These are phyloP conservation scores for Schizothecium vesticola DNA, from an alignment of 495 filamentous ascomycete genomes.

Conservation along the genomic window DNA sequence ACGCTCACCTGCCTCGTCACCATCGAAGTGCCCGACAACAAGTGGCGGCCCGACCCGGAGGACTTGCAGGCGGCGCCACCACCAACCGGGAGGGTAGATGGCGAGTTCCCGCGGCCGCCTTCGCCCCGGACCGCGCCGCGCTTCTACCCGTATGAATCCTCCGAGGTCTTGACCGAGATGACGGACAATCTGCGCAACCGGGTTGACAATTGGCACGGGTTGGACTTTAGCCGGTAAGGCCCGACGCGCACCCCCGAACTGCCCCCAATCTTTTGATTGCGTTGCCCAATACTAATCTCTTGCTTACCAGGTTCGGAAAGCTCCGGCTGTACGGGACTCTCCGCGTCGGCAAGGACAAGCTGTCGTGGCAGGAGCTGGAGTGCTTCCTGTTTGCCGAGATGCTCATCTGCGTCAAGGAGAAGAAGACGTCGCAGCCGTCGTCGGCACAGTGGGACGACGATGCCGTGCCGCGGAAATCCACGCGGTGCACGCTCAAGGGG, in stretches of 20 bases:
- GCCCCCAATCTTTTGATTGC: conserved; percentile 1
- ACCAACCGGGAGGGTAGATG: conserved; percentile 34
- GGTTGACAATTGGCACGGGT: conserved; percentile 97
- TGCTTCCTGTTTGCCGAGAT: conserved; percentile 98
- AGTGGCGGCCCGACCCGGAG: conserved; percentile 83
- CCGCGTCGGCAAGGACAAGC: conserved; percentile 90
- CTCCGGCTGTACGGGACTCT: conserved; percentile 87
- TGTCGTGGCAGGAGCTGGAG: conserved; percentile 97
- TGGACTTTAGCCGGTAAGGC: conserved; percentile 82
- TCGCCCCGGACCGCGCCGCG: conserved; percentile 45
- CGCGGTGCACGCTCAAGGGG: conserved; percentile 86
- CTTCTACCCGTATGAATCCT: conserved; percentile 55
- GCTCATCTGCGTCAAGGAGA: conserved; percentile 99
- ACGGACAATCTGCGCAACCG: conserved; percentile 78
- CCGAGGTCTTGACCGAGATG: conserved; percentile 72
- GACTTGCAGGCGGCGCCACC: conserved; percentile 63
- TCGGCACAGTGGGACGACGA: conserved; percentile 58
- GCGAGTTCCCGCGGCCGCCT: conserved; percentile 41
- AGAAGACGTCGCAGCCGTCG: conserved; percentile 55
- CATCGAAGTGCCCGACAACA: conserved; percentile 87
- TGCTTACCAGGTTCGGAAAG: conserved; percentile 71
- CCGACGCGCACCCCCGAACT: background rate
- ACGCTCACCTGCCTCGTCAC: conserved; percentile 91
- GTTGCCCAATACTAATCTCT: conserved; percentile 6
- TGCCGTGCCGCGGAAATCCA: conserved; percentile 56